Conservation (phyloP, 176 grass and related monocot species). For the Raddia distichophylla region DNA sequence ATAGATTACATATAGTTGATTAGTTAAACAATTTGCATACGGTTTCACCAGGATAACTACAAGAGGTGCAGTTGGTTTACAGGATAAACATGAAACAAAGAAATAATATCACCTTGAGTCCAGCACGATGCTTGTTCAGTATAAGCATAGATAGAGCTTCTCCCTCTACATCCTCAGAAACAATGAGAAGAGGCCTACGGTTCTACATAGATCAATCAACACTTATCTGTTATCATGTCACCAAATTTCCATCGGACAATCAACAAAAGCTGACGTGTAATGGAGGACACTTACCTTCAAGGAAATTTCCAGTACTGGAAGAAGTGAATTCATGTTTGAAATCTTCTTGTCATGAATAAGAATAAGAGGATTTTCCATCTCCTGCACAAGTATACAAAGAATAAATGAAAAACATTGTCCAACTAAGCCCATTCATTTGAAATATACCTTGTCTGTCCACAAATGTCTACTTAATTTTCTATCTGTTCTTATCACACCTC, state of each 20-base stretch:
- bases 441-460: background rate
- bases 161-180: conserved; percentile 84
- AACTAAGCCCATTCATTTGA: background rate
- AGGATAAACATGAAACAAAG: background rate
- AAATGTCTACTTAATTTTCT: background rate
- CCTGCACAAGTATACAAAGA: conserved; percentile 54
- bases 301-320: conserved; percentile 72
- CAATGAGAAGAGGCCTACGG: conserved; percentile 73
- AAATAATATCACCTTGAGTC: conserved; percentile 72
- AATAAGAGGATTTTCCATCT: conserved; percentile 80
- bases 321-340: conserved; percentile 79
- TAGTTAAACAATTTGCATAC: conserved; percentile 38
- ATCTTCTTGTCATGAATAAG: conserved; percentile 99
- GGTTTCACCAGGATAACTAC: conserved; percentile 10
- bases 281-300: conserved; percentile 57
- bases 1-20: background rate
- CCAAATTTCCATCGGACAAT: conserved; percentile 17
- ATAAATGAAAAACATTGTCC: conserved; percentile 1
- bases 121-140: conserved; percentile 84
- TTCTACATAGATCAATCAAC: conserved; percentile 52
- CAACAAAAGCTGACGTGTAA: background rate
- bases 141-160: conserved; percentile 86
- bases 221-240: conserved; percentile 35
- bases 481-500: background rate
- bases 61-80: too few relatives aligned